Evolutionary conservation across 1,284 basidiomycete genomes (phyloP), one percentile per base, ranked within the genome.

Genomic region (Takashimella tepidaria): DNA sequence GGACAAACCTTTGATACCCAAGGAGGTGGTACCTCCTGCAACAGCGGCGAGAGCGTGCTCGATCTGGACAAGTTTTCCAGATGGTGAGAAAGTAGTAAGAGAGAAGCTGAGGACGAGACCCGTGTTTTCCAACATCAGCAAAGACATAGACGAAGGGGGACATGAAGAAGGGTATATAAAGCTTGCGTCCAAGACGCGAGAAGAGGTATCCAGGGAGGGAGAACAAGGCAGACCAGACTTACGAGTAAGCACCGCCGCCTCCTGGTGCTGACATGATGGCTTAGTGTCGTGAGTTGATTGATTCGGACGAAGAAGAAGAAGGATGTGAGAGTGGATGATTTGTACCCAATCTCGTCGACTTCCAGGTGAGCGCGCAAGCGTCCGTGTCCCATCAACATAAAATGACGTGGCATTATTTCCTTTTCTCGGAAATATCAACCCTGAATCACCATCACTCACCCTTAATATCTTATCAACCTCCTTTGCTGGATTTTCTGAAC

Each of bases 31-130:
- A 49, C 96, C 96, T 63, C 88, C 87, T n/a, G 89, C 84, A 51
- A 98, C 96, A 21, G 93, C 93, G 54, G 96, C 96, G 56, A 99
- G 81, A 41, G 96, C 96, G 79, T 99, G 96, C 79, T 99, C 96
- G 73, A 99, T 98, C 81, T 99, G 96, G 53, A 96, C 92, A 53
- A 98, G 84, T 81, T 96, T 97, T 60, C 95, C 95, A 66, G 92
- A 96, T 49, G 95, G 95, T 31, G 92, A 97, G 84, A 98, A 98
- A 66, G 96, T 96, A 19, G 95, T 98, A 58, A 98, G 84, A 62
- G 95, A 98, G 82, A 97, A 98, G 73, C 93, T 98, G 71, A 31
- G 11, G n/a, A n/a, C n/a, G n/a, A n/a, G n/a, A n/a, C n/a, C n/a
- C n/a, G n/a, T 25, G 13, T 31, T 11, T 21, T 48, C 46, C 16